These are phyloP conservation scores for Trichosanthes cucumerina DNA, from an alignment of 306 rosid genomes.

Conservation along the genomic window DNA sequence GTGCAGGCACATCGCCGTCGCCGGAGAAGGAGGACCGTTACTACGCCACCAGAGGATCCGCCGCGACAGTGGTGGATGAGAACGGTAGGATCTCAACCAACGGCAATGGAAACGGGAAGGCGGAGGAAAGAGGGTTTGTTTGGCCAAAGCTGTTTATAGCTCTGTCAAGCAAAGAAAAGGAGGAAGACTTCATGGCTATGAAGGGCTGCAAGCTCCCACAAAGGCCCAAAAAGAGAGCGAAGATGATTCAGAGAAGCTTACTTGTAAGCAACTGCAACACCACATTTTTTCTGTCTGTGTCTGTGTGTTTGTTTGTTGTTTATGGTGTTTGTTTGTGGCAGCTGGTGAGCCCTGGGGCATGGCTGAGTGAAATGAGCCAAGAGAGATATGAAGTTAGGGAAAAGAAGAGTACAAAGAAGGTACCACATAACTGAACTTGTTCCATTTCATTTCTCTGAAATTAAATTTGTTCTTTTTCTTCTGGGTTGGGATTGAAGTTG, in stretches of 20 bases:
- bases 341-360: conserved; percentile 87
- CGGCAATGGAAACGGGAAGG: conserved; percentile 14
- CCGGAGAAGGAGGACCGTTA: conserved; percentile 78
- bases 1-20: conserved; percentile 28
- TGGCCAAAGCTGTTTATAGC: conserved; percentile 62
- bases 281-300: background rate
- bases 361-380: conserved; percentile 86
- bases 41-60: conserved; percentile 56
- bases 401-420: conserved; percentile 77
- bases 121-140: conserved; percentile 44
- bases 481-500: background rate
- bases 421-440: conserved; percentile 5
- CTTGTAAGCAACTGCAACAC: conserved; percentile 30
- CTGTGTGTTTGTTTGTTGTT: background rate
- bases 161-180: conserved; percentile 76
- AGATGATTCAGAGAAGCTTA: conserved; percentile 63
- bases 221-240: conserved; percentile 76
- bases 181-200: conserved; percentile 75
- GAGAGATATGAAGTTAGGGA: conserved; percentile 88
- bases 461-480: background rate
- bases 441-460: background rate
- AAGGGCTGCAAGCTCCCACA: conserved; percentile 77
- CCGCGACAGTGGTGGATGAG: conserved; percentile 29
- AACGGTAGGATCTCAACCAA: conserved; percentile 37
- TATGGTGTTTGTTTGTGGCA: conserved; percentile 12